Evolutionary conservation across 2,329 filamentous ascomycete genomes (phyloP).

Genomic region (Trichoderma harzianum): DNA sequence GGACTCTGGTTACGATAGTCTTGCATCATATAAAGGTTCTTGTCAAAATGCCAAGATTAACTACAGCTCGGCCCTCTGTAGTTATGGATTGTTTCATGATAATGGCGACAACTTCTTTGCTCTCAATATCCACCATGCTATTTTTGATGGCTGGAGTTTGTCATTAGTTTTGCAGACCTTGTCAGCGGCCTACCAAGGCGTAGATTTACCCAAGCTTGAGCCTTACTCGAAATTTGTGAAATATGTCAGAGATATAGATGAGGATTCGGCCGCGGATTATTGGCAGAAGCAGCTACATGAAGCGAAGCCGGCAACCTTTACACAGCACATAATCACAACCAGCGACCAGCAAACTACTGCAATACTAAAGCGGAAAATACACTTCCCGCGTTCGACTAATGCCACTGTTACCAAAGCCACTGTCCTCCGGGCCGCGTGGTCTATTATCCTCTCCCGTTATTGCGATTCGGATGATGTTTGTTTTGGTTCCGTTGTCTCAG

Average conservation of each 20-base stretch:
- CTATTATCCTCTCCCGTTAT: slow-evolving; percentile 20
- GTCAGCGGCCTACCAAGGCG: not conserved
- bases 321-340: not conserved
- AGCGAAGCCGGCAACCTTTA: not conserved
- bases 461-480: slow-evolving; percentile 19
- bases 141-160: slow-evolving; percentile 10
- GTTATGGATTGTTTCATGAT: not conserved
- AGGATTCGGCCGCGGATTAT: not conserved
- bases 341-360: not conserved
- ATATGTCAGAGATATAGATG: not conserved
- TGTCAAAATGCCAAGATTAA: not conserved
- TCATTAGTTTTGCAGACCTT: not conserved
- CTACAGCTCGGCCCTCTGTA: not conserved
- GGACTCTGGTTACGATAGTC: not conserved
- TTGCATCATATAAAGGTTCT: not conserved
- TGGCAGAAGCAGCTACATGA: not conserved
- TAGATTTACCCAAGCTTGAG: slow-evolving; percentile 17
- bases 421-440: slow-evolving; percentile 23
- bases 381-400: not conserved
- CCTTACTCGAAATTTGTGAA: slow-evolving; percentile 3
- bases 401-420: slow-evolving; percentile 19
- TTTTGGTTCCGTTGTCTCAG: slow-evolving; percentile 24
- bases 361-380: not conserved
- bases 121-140: not conserved
- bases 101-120: not conserved